These are phyloP conservation scores for Teratosphaeriaceae sp. DNA, from an alignment of 2,329 filamentous ascomycete genomes.

Conservation along the genomic window DNA sequence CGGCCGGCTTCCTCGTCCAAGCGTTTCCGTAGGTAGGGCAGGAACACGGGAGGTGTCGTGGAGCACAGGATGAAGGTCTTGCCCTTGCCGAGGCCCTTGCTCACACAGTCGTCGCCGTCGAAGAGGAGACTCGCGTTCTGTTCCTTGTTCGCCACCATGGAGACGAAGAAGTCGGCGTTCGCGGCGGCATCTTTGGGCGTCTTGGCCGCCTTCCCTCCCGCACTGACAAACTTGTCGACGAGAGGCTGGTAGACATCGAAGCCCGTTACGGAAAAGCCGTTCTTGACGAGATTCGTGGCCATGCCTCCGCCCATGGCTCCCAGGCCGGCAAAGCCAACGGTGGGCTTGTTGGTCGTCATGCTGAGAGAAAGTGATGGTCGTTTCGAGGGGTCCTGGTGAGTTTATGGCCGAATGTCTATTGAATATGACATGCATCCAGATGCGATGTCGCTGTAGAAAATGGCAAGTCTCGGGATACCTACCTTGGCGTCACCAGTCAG, in stretches of 20 bases:
- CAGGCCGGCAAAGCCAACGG: conserved; percentile 58
- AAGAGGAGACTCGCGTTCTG: conserved; percentile 63
- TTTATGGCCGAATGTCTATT: no score
- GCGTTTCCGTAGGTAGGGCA: conserved; percentile 52
- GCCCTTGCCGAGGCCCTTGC: conserved; percentile 47
- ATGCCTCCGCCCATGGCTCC: conserved; percentile 80
- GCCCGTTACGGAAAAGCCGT: conserved; percentile 61
- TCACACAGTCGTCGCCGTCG: conserved; percentile 48
- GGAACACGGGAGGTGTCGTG: conserved; percentile 62
- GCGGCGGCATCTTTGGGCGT: conserved; percentile 57
- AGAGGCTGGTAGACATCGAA: conserved; percentile 65
- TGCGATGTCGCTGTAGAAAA: no score
- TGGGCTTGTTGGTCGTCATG: conserved; percentile 20
- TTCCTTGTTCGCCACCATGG: conserved; percentile 68
- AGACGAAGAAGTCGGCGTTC: conserved; percentile 56
- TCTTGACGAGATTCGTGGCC: conserved; percentile 64
- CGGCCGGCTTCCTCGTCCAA: conserved; percentile 48
- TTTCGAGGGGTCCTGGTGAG: no score
- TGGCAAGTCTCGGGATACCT: no score
- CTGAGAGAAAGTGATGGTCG: no score
- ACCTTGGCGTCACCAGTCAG: no score
- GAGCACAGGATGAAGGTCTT: conserved; percentile 62
- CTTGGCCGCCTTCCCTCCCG: conserved; percentile 54
- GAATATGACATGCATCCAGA: no score
- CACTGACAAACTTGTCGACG: conserved; percentile 56